Conservation (phyloP, 768 basidiomycete genomes). For the Pleurotus djamor region DNA sequence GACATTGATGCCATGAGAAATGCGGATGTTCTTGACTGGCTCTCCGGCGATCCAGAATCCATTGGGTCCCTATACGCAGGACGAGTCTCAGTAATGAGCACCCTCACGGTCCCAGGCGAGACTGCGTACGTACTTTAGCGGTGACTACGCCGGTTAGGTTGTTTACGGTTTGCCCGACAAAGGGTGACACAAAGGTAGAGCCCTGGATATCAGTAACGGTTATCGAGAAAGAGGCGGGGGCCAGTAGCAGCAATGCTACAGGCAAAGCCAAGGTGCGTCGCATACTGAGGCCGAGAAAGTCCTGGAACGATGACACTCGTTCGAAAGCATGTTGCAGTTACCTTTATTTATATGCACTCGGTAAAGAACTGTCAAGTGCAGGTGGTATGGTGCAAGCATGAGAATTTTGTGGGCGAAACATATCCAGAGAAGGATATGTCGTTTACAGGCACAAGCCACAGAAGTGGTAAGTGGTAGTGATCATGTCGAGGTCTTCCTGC, state of each 20-base stretch:
- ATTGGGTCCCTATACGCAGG: slow-evolving; percentile 29
- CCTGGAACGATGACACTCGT: no score
- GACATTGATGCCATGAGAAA: slow-evolving; percentile 50
- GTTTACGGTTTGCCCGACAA: slow-evolving; percentile 38
- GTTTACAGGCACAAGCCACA: no score
- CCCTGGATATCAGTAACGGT: slow-evolving; percentile 51
- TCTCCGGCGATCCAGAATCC: slow-evolving; percentile 52
- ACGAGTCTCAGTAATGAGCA: neutral
- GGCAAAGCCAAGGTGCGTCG: neutral
- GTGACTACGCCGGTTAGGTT: slow-evolving; percentile 50
- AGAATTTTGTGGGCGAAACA: no score
- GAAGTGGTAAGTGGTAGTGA: no score
- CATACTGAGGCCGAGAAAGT: no score
- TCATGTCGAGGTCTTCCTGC: no score
- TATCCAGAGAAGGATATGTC: no score
- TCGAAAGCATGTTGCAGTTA: no score
- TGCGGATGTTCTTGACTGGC: slow-evolving; percentile 38
- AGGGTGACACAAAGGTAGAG: slow-evolving; percentile 40
- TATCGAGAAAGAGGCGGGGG: neutral
- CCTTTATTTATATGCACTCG: no score
- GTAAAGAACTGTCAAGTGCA: no score
- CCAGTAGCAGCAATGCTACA: neutral
- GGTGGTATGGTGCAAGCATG: no score
- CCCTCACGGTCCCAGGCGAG: neutral
- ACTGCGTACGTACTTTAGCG: slow-evolving; percentile 38